Evolutionary conservation across 1,284 basidiomycete genomes (phyloP), one percentile per base, ranked within the genome.

Genomic region (Moniliophthora roreri): DNA sequence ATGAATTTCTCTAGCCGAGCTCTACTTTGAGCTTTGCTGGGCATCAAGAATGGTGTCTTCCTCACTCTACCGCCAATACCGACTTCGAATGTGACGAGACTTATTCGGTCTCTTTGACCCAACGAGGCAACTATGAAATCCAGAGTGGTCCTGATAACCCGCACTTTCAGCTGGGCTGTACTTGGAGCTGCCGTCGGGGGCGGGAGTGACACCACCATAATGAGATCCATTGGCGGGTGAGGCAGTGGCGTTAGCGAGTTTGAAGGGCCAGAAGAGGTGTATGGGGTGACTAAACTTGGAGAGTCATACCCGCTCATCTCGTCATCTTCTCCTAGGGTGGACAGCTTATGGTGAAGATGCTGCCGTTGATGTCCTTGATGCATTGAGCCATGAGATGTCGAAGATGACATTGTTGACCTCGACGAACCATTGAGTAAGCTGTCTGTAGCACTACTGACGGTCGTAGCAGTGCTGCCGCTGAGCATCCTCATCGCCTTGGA

Each of bases 181-280:
- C 87, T 88, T 11, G 84, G 85, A n/a, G 84, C 78, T 18, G 88
- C 79, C 42, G 75, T 78, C 0, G 84, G 80, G 5, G 87, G 80
- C 1, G 95, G 94, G 0, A 98, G 76, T 2, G 95, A 93, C 38
- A 98, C 73, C 52, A 98, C 91, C 50, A 98, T 80, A 63, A 98
- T 91, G 50, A 99, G 79, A 68, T 99, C 96, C 62, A 97, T 76
- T 0, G 94, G 82, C 0, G 95, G 88, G 66, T 98, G 95, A 15
- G 85, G 80, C 2, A 95, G 80, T 7, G 90, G 91, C 0, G 82
- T 74, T 37, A 92, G 80, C 23, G 85, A 87, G 69, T 92, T 92
- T 40, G 85, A 88, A 23, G 88, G 84, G 6, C 85, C 88, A 18
- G 80, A 74, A n/a, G 86, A 85, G 44, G 84, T 79, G 66, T 90